A percentile compares a stretch with the other conserved stretches of the same genome.
These are phyloP conservation scores for Schizosaccharomyces lindneri DNA, from an alignment of 805 yeast species.

Conservation along the genomic window DNA sequence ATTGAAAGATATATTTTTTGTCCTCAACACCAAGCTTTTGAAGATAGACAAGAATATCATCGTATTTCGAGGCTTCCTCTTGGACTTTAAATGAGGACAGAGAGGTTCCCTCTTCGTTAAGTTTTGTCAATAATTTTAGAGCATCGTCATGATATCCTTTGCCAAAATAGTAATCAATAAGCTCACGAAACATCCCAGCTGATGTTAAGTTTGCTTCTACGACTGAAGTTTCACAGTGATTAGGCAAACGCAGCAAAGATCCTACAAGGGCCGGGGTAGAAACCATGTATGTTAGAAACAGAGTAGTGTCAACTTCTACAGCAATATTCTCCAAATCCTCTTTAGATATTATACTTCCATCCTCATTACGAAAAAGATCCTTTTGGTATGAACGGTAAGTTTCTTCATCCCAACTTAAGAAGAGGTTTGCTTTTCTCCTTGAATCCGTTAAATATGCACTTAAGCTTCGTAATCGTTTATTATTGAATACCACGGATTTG, in stretches of 20 bases:
- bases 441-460: background rate
- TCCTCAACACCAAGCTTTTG: background rate
- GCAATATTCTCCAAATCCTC: background rate
- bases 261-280: constrained; percentile 52
- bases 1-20: constrained; percentile 25
- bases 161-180: constrained; percentile 56
- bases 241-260: constrained; percentile 54
- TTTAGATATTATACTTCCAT: background rate
- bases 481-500: background rate
- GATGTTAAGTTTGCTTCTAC: constrained; percentile 30
- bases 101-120: constrained; percentile 11
- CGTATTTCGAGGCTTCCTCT: constrained; percentile 11
- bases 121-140: constrained; percentile 27
- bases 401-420: background rate
- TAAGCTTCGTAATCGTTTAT: background rate
- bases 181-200: constrained; percentile 31
- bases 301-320: constrained; percentile 36
- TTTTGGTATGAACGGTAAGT: background rate
- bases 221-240: constrained; percentile 40
- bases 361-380: background rate
- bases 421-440: background rate
- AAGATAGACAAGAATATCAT: constrained; percentile 17
- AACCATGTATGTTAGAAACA: constrained; percentile 51
- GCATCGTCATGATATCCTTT: constrained; percentile 41
- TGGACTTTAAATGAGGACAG: constrained; percentile 16